A percentile compares a stretch with the other conserved stretches of the same genome.
Evolutionary conservation across 2,329 filamentous ascomycete genomes (phyloP).

Genomic region (Microdochium trichocladiopsis): DNA sequence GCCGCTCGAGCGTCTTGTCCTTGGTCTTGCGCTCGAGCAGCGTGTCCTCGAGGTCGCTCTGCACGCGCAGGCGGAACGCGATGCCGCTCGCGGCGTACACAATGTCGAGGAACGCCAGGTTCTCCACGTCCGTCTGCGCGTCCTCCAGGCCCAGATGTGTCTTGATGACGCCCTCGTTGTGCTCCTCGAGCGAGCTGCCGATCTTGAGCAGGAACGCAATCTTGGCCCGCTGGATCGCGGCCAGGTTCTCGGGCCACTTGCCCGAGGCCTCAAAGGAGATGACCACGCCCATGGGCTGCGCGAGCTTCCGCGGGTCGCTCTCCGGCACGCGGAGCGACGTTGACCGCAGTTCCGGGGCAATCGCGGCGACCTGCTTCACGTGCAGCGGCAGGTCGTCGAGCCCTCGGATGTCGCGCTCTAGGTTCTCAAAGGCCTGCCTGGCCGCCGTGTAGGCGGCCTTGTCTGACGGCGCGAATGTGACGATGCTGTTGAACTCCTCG

Average conservation of each 20-base stretch:
- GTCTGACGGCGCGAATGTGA: conserved; percentile 39
- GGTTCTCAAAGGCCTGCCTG: conserved; percentile 60
- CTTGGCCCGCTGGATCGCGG: conserved; percentile 89
- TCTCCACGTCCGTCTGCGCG: conserved; percentile 57
- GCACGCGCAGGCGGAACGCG: conserved; percentile 77
- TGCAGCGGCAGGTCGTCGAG: conserved; percentile 84
- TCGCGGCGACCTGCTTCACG: conserved; percentile 70
- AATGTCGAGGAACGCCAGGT: conserved; percentile 78
- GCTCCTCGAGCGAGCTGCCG: conserved; percentile 59
- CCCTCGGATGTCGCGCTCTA: conserved; percentile 71
- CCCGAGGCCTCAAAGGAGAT: conserved; percentile 91
- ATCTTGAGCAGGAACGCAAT: conserved; percentile 80
- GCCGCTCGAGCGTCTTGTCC: conserved; percentile 61
- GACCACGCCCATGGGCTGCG: conserved; percentile 65
- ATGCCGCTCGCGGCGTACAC: conserved; percentile 59
- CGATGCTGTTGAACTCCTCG: conserved; percentile 39
- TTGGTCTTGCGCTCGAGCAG: conserved; percentile 74
- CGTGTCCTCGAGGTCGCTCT: conserved; percentile 79
- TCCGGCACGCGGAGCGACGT: conserved; percentile 53
- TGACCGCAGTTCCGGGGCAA: conserved; percentile 67
- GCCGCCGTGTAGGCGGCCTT: conserved; percentile 59
- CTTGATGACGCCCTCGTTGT: conserved; percentile 47
- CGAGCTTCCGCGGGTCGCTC: conserved; percentile 34
- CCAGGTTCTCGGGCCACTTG: conserved; percentile 88
- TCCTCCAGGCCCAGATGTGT: conserved; percentile 79